Evolutionary conservation across 106 monocot species (phyloP), one percentile per base, ranked within the genome.

Genomic region (Hemerocallis citrina): DNA sequence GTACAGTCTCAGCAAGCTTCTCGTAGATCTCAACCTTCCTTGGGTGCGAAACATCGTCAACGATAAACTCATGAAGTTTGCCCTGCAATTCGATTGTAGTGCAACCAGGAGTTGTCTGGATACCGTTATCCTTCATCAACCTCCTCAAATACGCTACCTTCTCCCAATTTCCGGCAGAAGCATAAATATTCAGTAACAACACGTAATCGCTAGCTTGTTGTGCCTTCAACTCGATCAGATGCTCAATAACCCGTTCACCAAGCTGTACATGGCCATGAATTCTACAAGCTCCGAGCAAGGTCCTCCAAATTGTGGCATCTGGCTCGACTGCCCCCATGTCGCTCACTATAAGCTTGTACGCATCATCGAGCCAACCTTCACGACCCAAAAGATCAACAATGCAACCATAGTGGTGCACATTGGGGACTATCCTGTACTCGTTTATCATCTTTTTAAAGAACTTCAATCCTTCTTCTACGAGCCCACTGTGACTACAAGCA

Each of bases 181-280:
- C 64, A 68, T 84, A 78, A 7, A 71, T 83, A 56, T 86, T 92
- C 31, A 92, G 64, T 45, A 92, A 65, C 39, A 86, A 72, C 35
- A 92, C 71, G 46, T 75, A 83, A 59, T 92, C 92, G 34, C 86
- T 86, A 46, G 83, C 83, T 63, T 86, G 68, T 19, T 82, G 71
- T 37, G 86, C 86, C 52, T 86, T 83, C 64, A 81, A 64, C 64
- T 86, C 92, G 44, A 83, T 74, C 8, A 92, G 43, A 22, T 92
- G 80, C 55, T 24, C 49, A 4, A 80, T 70, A 4, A 81, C 75
- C 3, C 61, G 75, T 67, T 92, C 87, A 0, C 83, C 69, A 31
- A 83, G 70, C 2, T 67, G 37, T 29, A 71, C 58, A 64, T 74
- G 67, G 8, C 62, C 63, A 64, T 83, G 69, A 34, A 83, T 67